Percentiles rank a stretch among this genome's conserved stretches.
These are phyloP conservation scores for Stachybotrys chartarum DNA, from an alignment of 2,329 filamentous ascomycete species.

Conservation along the genomic window DNA sequence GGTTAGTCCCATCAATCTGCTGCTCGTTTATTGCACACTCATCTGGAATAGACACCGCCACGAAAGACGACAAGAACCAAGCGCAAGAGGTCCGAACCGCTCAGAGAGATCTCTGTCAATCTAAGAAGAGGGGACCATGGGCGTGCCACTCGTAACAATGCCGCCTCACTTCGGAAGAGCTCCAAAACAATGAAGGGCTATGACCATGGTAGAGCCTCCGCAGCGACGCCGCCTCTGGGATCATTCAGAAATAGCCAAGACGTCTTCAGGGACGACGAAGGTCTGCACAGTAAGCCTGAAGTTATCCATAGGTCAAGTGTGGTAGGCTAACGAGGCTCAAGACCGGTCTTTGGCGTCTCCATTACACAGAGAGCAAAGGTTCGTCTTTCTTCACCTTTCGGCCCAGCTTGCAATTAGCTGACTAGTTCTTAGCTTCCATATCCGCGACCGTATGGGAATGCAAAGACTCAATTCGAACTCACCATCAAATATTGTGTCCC, in stretches of 20 bases:
- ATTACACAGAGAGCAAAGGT: conserved; percentile 17
- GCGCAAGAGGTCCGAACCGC: conserved; percentile 21
- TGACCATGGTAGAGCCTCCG: conserved; percentile 2
- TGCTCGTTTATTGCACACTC: conserved; percentile 3
- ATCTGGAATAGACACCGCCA: conserved; percentile 15
- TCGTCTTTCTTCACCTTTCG: background rate
- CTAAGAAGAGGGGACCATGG: conserved; percentile 19
- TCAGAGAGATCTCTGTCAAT: conserved; percentile 27
- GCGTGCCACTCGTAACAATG: conserved; percentile 10
- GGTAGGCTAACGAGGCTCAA: conserved; percentile 14
- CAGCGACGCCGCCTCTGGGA: conserved; percentile 9
- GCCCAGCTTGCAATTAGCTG: conserved; percentile 3
- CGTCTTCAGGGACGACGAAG: conserved; percentile 12
- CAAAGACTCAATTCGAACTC: conserved; percentile 28
- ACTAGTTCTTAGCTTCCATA: conserved; percentile 19
- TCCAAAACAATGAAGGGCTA: conserved; percentile 9
- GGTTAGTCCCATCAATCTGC: conserved; percentile 26
- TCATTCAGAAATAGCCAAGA: conserved; percentile 17
- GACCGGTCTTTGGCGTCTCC: conserved; percentile 12
- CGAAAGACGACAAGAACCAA: conserved; percentile 21
- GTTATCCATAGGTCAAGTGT: background rate
- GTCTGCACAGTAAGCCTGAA: background rate
- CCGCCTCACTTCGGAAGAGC: conserved; percentile 9
- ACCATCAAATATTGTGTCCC: conserved; percentile 30
- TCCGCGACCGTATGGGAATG: conserved; percentile 23